Base-by-base conservation (phyloP, 2,329 filamentous ascomycete genomes). In the Aspergillus spinulosporus region DNA sequence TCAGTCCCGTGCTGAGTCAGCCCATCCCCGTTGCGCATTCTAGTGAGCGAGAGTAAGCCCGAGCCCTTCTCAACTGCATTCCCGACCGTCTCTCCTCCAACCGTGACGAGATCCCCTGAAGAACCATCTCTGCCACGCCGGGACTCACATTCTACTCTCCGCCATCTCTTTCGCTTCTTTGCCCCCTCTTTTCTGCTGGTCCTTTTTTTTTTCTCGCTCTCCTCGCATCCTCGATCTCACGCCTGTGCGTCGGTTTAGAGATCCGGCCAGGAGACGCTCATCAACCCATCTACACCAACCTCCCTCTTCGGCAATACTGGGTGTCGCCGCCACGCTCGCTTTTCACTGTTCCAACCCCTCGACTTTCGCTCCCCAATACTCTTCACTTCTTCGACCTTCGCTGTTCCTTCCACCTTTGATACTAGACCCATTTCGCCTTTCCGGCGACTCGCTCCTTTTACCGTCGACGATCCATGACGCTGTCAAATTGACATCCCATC, bases 311-410 rank as follows among this genome's bases (percentile, higher is more conserved):
- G 63, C 63, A 59, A 68, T 68, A 69, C 69, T 69, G 67, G 65
- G 64, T 66, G 66, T 71, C 63, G 68, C 68, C 69, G 57, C 63
- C 64, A 59, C 69, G 51, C 63, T 72, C 69, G 62, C 64, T 71
- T 21, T 53, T 56, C 51, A 59, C 52, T 32, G 37, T 57, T 54
- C 57, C 57, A 56, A 56, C 54, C 50, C 39, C 47, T 37, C 47
- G 53, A 55, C 50, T 62, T 60, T 58, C 57, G 59, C 59, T 59
- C 53, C 52, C 58, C 58, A 53, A 56, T 58, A 59, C 49, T 57
- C 43, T 61, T 61, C 55, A 37, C 49, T 54, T 58, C 48, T 40
- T 34, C 46, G 8, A 58, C 62, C 21, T 37, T 61, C 59, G 14
- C 55, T 59, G 50, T 42, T 59, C 46, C 47, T 42, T 55, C 39